Base-by-base conservation (phyloP, 768 basidiomycete genomes). In the Lentinula guzmanii region DNA sequence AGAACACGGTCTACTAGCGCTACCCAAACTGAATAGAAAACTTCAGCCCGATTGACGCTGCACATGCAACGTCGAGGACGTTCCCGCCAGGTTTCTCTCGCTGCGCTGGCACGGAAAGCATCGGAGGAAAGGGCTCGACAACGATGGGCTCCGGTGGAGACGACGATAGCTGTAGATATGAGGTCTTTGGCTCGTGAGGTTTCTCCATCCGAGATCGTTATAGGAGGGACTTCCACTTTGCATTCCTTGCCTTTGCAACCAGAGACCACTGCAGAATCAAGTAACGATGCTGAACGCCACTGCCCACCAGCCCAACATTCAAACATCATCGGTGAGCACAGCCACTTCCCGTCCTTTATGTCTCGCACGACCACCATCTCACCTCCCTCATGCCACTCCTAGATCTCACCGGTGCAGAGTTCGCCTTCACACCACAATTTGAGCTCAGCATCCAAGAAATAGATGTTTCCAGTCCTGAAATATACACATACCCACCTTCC, bases 71-170 rank as follows among this genome's bases (percentile, higher is more conserved):
- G 58, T 34, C 65, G 73, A 46, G 76, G 70, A 41, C 67, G 72
- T 41, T 73, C 72, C 16, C 72, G 67, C 62, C 68, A 72, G 42
- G 67, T 82, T 4, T 77, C 80, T 0, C 68, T 69, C 5, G 74
- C 75, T 45, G 80, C 82, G 1, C 65, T 79, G 21, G 80, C 79
- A 0, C 64, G 80, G 57, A 71, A 71, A 21, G 78, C 79, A 0
- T 77, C 77, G 6, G 76, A 79, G 18, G 77, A 82, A 55, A 75
- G 78, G 34, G 15, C 11, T 15, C 64, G 69, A 50, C 33, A 60
- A 24, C 28, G 51, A 41, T 16, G 24, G 21, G 13, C 10, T 11
- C 8, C 15, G 28, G 6, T 33, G 42, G 42, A 31, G 33, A 35
- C 9, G 50, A 16, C n/a, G 55, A 39, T 43, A 4, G 8, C 11